phyloP scores from a whole-genome alignment of 2,329 filamentous ascomycete species.

The Aureobasidium sp. region DNA sequence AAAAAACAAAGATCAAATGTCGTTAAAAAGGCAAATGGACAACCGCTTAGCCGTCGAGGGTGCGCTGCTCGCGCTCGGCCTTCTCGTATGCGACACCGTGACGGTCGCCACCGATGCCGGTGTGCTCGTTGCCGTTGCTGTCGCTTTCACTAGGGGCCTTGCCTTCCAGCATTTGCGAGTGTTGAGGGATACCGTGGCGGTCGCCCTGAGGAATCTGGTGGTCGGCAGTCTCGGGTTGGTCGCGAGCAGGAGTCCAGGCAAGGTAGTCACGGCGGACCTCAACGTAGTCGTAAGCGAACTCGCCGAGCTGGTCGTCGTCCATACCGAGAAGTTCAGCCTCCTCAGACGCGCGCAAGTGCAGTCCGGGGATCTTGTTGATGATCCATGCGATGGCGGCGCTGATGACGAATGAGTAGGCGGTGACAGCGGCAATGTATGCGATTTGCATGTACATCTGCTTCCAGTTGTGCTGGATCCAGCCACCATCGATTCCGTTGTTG shows the following conservation, averaged over 20 bases:
- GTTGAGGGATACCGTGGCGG: slow-evolving; percentile 64
- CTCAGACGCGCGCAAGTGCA: slow-evolving; percentile 71
- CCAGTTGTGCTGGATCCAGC: slow-evolving; percentile 70
- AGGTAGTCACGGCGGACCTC: slow-evolving; percentile 84
- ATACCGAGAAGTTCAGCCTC: slow-evolving; percentile 80
- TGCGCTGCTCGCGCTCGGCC: slow-evolving; percentile 24
- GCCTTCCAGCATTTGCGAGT: slow-evolving; percentile 59
- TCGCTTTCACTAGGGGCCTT: slow-evolving; percentile 42
- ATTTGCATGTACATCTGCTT: slow-evolving; percentile 72
- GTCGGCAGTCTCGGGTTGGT: slow-evolving; percentile 54
- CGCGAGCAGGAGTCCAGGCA: slow-evolving; percentile 73
- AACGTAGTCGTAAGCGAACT: slow-evolving; percentile 86
- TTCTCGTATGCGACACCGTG: slow-evolving; percentile 47
- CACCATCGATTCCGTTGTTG: slow-evolving; percentile 56
- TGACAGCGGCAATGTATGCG: slow-evolving; percentile 63
- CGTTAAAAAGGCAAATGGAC: neutral
- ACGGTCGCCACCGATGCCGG: slow-evolving; percentile 45
- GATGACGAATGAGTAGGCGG: slow-evolving; percentile 64
- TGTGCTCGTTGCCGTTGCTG: slow-evolving; percentile 38
- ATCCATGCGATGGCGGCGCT: slow-evolving; percentile 65
- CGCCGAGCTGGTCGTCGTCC: slow-evolving; percentile 85
- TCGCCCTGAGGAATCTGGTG: slow-evolving; percentile 57
- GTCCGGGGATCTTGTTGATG: slow-evolving; percentile 69
- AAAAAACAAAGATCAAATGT: neutral
- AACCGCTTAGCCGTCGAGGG: neutral